Base-by-base conservation (phyloP, 1,284 basidiomycete genomes). In the Porodaedalea pini region DNA sequence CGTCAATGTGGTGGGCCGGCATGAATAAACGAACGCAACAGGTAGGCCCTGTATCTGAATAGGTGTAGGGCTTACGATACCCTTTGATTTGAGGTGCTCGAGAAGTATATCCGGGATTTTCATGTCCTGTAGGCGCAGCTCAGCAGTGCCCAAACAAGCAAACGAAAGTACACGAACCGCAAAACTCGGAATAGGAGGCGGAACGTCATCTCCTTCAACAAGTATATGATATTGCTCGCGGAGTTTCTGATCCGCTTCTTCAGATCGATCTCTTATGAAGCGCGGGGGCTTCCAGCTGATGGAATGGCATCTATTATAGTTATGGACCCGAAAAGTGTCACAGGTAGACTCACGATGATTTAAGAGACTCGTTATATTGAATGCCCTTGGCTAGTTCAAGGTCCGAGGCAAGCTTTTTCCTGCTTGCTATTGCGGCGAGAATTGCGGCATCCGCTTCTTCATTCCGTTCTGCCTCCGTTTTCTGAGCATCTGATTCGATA, bases 11-110 rank as follows among this genome's bases (percentile, higher is more conserved):
- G 13, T 25, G 21, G 10, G 19, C 8, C 11, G 11, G 17, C 27
- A 27, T 6, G 27, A 29, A 47, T 29, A 37, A 27, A 73, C 88
- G 67, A 74, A 93, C 87, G 93, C 97, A 36, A 92, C 90, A 0
- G 97, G 96, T 47, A 99, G 86, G 17, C 97, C 97, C 74, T 99
- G 97, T 49, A 98, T 80, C 70, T 99, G 97, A 66, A 99, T 99
- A 1, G 96, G 96, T 0, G 97, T 95, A 0, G 97, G 97, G 32
- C 75, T 79, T 25, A 81, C 78, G 68, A 99, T 99, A 47, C 90
- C 88, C 61, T 94, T 93, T 34, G 82, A 79, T 68, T 85, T 86
- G 47, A 99, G 80, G 69, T 90, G 88, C 56, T 88, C 82, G 32
- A 99, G 75, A 23, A 99, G 82, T 5, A 87, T 81, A 34, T 82